phyloP scores from a whole-genome alignment of 441 rosid species.

The Populus hybrid region DNA sequence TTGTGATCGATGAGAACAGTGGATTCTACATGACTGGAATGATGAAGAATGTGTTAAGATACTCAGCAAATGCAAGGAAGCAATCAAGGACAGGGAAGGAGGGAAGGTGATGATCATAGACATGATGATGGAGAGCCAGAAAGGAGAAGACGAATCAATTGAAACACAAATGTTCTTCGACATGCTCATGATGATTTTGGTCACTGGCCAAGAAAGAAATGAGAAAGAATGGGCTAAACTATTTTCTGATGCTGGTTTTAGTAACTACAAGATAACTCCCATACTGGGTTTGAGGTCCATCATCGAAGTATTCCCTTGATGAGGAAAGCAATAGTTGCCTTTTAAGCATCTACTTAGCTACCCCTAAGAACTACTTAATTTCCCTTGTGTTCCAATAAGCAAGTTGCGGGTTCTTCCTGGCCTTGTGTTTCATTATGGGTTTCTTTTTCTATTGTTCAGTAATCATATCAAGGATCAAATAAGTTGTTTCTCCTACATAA shows the following conservation, averaged over 20 bases:
- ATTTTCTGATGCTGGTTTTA: not conserved
- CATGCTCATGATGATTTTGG: constrained; percentile 3
- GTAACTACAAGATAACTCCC: not conserved
- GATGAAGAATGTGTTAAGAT: constrained; percentile 28
- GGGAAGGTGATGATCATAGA: constrained; percentile 20
- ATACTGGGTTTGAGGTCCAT: constrained; percentile 1
- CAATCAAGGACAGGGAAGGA: constrained; percentile 10
- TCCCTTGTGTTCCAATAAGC: no score
- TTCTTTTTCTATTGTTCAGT: not conserved
- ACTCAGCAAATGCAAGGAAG: constrained; percentile 21
- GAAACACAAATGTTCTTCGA: not conserved
- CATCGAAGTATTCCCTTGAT: not conserved
- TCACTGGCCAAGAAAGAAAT: not conserved
- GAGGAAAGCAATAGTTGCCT: not conserved
- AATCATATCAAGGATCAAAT: not conserved
- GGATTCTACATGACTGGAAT: constrained; percentile 31
- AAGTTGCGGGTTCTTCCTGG: no score
- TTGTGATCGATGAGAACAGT: not conserved
- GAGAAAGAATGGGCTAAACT: constrained; percentile 2
- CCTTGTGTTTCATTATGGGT: no score
- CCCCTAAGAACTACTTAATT: no score
- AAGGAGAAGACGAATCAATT: not conserved
- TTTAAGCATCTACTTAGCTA: no score
- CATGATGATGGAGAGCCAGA: not conserved
- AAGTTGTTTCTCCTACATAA: no score